Base-by-base conservation (phyloP, 2,329 filamentous ascomycete species). In the Colletotrichum scovillei region DNA sequence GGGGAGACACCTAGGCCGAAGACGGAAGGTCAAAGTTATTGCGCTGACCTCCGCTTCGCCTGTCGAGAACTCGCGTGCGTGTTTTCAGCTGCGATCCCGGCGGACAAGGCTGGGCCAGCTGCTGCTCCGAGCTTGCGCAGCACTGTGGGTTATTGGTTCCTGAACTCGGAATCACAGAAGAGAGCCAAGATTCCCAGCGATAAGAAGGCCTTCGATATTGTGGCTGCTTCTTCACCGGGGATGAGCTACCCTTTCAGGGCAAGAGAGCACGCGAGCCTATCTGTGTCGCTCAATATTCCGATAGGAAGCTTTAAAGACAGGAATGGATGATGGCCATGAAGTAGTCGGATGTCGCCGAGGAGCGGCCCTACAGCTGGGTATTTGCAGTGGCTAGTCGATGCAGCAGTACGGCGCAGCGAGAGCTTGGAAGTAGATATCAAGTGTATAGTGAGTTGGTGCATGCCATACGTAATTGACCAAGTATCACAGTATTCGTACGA, bases 181-280 rank as follows among this genome's bases (percentile, higher is more conserved):
- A 22, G 11, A 56, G 22, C 24, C 16, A 35, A 24, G 24, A 11
- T 30, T 38, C 5, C 42, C 49, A 56, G 1, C 69, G 59, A 64
- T 59, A 64, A 64, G 32, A 63, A 52, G 58, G 53, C 19, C n/a
- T 30, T 42, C 7, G 19, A 28, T 28, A 35, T 9, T 24, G 16
- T 55, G 66, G 59, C 55, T 49, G 52, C 58, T 52, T 12, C 26
- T 24, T 8, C 42, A 3, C 11, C 53, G 58, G 59, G 38, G n/a
- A 55, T 59, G 53, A 69, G 59, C 59, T 69, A 59, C 66, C 66
- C 42, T 60, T 72, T 24, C 63, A 24, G 59, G 66, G 69, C 53
- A 72, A 55, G 11, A 72, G 55, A 38, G 69, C 69, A 69, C 69
- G 59, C 66, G 59, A 72, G 53, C 22, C 30, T 38, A 46, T 58